Percentiles rank a stretch among this genome's conserved stretches.
phyloP scores from a whole-genome alignment of 192 early-diverging fungal genomes.

The Podila clonocystis region DNA sequence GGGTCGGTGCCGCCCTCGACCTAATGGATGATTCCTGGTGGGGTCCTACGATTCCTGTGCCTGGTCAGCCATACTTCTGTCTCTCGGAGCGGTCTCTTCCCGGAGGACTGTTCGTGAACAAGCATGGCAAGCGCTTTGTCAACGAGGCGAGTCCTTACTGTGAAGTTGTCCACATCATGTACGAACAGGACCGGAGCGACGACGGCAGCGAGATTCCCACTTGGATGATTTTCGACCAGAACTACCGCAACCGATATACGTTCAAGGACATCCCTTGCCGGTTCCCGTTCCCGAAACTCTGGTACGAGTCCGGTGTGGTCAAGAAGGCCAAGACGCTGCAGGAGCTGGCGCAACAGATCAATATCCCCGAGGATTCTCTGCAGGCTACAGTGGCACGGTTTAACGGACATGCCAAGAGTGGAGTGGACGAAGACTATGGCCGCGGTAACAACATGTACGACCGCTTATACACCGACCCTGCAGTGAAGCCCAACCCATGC shows the following conservation, averaged over 20 bases:
- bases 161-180: slow-evolving; percentile 16
- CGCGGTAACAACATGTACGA: slow-evolving; percentile 6
- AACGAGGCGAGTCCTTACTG: slow-evolving; percentile 14
- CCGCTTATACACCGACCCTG: slow-evolving; percentile 7
- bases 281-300: slow-evolving; percentile 11
- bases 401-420: slow-evolving; percentile 4
- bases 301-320: slow-evolving; percentile 20
- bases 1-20: slow-evolving; percentile 7
- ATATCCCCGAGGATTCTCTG: slow-evolving; percentile 4
- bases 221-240: slow-evolving; percentile 18
- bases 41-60: slow-evolving; percentile 18
- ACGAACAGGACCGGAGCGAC: slow-evolving; percentile 5
- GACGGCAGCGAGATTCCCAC: slow-evolving; percentile 11
- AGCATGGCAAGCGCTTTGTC: slow-evolving; percentile 17
- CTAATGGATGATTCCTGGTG: slow-evolving; percentile 22
- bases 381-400: slow-evolving; percentile 4
- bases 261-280: slow-evolving; percentile 8
- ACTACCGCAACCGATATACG: slow-evolving; percentile 6
- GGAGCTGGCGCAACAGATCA: slow-evolving; percentile 4
- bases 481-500: slow-evolving; percentile 15
- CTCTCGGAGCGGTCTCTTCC: slow-evolving; percentile 14
- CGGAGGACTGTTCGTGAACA: slow-evolving; percentile 15
- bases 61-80: slow-evolving; percentile 15
- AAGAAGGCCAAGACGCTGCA: slow-evolving; percentile 13
- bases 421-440: slow-evolving; percentile 12